phyloP scores from a whole-genome alignment of 208 protist species.

The Crithidia acanthocephali region DNA sequence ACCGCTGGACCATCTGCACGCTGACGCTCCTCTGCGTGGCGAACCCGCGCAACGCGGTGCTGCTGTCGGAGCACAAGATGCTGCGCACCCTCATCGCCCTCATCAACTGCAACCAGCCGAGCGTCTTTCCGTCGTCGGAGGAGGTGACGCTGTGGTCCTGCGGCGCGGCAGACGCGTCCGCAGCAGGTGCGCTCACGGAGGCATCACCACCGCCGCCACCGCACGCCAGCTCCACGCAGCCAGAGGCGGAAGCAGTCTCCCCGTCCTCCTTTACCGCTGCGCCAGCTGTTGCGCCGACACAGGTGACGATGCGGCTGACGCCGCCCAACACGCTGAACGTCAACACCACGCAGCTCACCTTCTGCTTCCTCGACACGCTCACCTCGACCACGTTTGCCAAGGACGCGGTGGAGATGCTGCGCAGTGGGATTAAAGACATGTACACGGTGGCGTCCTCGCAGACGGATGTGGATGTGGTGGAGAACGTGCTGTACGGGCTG shows the following conservation, averaged over 20 bases:
- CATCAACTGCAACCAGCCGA: slow-evolving; percentile 57
- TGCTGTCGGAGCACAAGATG: slow-evolving; percentile 51
- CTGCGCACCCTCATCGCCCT: slow-evolving; percentile 64
- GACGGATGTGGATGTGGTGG: slow-evolving; percentile 77
- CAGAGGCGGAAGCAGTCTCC: background rate
- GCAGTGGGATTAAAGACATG: slow-evolving; percentile 64
- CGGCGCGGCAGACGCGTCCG: background rate
- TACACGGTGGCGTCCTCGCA: slow-evolving; percentile 42
- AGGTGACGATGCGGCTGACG: slow-evolving; percentile 21
- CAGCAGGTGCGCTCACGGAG: background rate
- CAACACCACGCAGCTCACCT: slow-evolving; percentile 69
- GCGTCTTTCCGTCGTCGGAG: slow-evolving; percentile 61
- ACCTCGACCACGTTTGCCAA: slow-evolving; percentile 54
- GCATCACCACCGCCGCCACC: background rate
- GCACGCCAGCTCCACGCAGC: slow-evolving; percentile 10
- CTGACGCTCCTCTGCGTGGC: slow-evolving; percentile 72
- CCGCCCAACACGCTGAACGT: slow-evolving; percentile 51
- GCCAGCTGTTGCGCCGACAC: background rate
- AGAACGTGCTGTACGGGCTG: slow-evolving; percentile 73
- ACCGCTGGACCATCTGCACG: slow-evolving; percentile 61
- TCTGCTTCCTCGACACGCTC: slow-evolving; percentile 64
- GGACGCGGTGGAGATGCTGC: slow-evolving; percentile 44
- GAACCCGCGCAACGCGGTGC: slow-evolving; percentile 64
- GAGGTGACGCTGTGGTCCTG: slow-evolving; percentile 33
- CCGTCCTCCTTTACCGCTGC: background rate